Evolutionary conservation across 805 yeast genomes (phyloP).

Genomic region (Yamadazyma takamatsuzukensis): DNA sequence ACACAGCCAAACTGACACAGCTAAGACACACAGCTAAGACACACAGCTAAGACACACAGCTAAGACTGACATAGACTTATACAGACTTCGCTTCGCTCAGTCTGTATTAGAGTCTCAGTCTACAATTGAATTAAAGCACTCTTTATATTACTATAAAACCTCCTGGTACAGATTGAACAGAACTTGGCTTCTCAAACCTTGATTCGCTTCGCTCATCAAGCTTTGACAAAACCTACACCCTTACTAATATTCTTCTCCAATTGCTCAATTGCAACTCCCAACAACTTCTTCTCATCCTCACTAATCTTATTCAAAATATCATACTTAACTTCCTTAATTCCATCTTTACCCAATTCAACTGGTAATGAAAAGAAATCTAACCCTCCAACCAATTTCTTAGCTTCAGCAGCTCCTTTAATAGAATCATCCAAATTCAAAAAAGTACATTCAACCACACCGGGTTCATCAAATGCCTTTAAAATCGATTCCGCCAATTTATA

Average conservation of each 20-base stretch:
- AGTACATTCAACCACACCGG: conserved; percentile 44
- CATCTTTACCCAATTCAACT: conserved; percentile 49
- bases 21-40: too few relatives aligned
- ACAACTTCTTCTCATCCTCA: conserved; percentile 52
- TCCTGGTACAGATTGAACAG: too few relatives aligned
- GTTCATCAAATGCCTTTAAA: conserved; percentile 50
- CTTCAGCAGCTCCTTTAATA: conserved; percentile 50
- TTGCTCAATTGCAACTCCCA: conserved; percentile 51
- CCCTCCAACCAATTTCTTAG: conserved; percentile 40
- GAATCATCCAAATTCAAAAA: conserved; percentile 48
- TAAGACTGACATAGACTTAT: too few relatives aligned
- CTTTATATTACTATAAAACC: too few relatives aligned
- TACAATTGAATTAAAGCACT: too few relatives aligned
- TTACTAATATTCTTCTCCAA: conserved; percentile 53
- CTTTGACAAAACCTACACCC: conserved; percentile 52
- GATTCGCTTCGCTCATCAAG: too few relatives aligned
- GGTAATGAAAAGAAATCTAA: conserved; percentile 63
- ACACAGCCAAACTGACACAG: too few relatives aligned
- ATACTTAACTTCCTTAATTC: conserved; percentile 55
- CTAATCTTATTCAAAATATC: conserved; percentile 47
- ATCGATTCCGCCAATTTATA: conserved; percentile 69
- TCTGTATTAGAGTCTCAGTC: too few relatives aligned
- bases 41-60: too few relatives aligned
- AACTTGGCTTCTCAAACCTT: too few relatives aligned
- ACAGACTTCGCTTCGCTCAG: too few relatives aligned